A percentile compares a stretch with the other conserved stretches of the same genome.
phyloP scores from a whole-genome alignment of 1,284 basidiomycete species.

The Irpex sp. region DNA sequence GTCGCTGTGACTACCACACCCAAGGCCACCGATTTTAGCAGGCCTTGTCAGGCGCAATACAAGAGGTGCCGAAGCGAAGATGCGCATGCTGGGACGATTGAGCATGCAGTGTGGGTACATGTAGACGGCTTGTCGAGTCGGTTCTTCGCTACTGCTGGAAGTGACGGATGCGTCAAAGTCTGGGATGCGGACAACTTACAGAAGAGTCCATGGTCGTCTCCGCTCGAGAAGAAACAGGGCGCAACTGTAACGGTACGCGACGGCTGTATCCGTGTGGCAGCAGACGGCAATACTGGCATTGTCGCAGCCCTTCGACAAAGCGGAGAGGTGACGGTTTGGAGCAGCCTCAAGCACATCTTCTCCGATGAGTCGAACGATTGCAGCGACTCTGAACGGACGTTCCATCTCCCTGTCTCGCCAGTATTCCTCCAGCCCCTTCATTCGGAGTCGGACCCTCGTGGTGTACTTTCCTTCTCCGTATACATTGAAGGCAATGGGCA shows the following conservation, averaged over 20 bases:
- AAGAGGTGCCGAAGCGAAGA: slow-evolving; percentile 45
- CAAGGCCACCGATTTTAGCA: slow-evolving; percentile 50
- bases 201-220: slow-evolving; percentile 57
- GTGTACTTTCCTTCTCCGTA: slow-evolving; percentile 19
- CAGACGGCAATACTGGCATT: slow-evolving; percentile 37
- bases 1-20: slow-evolving; percentile 57
- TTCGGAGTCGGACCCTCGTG: background rate
- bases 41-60: slow-evolving; percentile 39
- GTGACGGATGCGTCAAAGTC: slow-evolving; percentile 64
- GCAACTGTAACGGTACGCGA: slow-evolving; percentile 34
- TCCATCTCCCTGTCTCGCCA: background rate
- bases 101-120: slow-evolving; percentile 45
- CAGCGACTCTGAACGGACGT: background rate
- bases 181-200: slow-evolving; percentile 54
- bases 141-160: slow-evolving; percentile 45
- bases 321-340: slow-evolving; percentile 54
- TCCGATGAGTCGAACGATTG: background rate
- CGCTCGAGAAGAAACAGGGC: slow-evolving; percentile 21
- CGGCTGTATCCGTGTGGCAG: slow-evolving; percentile 43
- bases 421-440: background rate
- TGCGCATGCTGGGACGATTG: slow-evolving; percentile 54
- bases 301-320: slow-evolving; percentile 46
- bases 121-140: slow-evolving; percentile 20
- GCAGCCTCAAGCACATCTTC: slow-evolving; percentile 24
- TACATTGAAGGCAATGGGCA: slow-evolving; percentile 14